Evolutionary conservation across 2,329 filamentous ascomycete genomes (phyloP).

Genomic region (Monilinia laxa): DNA sequence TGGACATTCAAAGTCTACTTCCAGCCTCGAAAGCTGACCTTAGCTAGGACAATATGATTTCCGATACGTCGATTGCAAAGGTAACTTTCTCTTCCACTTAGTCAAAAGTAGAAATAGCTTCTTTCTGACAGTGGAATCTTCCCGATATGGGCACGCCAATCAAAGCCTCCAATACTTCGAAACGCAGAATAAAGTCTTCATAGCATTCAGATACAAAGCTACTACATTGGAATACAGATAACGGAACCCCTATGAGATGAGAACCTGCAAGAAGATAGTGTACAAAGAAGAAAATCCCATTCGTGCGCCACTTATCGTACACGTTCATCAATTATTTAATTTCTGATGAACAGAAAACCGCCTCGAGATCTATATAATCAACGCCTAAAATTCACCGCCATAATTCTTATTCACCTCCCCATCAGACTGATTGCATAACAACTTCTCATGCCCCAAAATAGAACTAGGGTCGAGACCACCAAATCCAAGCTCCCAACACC

Average conservation of each 20-base stretch:
- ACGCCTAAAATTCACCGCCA: background rate
- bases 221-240: background rate
- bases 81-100: no score
- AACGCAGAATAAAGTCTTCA: background rate
- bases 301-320: background rate
- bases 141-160: no score
- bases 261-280: background rate
- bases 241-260: background rate
- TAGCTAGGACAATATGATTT: no score
- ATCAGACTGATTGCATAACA: background rate
- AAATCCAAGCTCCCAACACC: constrained; percentile 1
- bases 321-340: no score
- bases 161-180: no score
- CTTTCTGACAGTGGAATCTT: no score
- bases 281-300: background rate
- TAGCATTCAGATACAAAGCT: background rate
- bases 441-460: background rate
- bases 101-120: no score
- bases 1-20: no score
- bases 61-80: no score
- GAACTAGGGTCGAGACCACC: constrained; percentile 1
- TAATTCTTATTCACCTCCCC: background rate
- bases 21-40: no score
- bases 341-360: background rate
- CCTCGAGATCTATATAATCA: background rate